Evolutionary conservation across 345 rosid genomes (phyloP).

Genomic region (Microcos paniculata): DNA sequence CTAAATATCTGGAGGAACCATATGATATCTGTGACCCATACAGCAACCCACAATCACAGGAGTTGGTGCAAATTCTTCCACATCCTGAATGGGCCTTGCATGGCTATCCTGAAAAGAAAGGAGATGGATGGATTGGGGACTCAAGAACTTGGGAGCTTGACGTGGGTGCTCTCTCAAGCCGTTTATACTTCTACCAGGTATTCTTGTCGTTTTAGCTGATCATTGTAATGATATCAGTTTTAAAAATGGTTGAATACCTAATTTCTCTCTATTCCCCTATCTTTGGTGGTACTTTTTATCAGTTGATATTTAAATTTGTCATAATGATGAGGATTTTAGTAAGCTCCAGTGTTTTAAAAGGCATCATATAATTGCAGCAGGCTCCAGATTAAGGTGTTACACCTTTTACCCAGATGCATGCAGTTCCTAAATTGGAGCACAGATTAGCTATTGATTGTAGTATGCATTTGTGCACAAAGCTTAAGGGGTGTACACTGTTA

Average conservation of each 20-base stretch:
- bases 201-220: not conserved
- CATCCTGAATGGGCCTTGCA: constrained; percentile 49
- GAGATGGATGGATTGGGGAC: constrained; percentile 50
- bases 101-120: constrained; percentile 47
- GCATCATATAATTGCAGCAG: not conserved
- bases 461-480: not conserved
- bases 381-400: not conserved
- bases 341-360: not conserved
- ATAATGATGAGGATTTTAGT: not conserved
- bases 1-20: constrained; percentile 40
- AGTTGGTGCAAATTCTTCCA: constrained; percentile 45
- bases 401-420: not conserved
- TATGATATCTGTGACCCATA: constrained; percentile 50
- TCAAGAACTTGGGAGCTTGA: constrained; percentile 51
- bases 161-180: constrained; percentile 46
- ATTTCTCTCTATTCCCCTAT: not conserved
- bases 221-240: not conserved
- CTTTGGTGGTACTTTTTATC: not conserved
- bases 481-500: not conserved
- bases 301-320: not conserved
- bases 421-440: not conserved
- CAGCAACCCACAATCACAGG: constrained; percentile 60
- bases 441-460: not conserved
- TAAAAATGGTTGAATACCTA: not conserved
- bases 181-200: constrained; percentile 54